Evolutionary conservation across 805 yeast genomes (phyloP).

Genomic region (Cephaloascus fragrans): DNA sequence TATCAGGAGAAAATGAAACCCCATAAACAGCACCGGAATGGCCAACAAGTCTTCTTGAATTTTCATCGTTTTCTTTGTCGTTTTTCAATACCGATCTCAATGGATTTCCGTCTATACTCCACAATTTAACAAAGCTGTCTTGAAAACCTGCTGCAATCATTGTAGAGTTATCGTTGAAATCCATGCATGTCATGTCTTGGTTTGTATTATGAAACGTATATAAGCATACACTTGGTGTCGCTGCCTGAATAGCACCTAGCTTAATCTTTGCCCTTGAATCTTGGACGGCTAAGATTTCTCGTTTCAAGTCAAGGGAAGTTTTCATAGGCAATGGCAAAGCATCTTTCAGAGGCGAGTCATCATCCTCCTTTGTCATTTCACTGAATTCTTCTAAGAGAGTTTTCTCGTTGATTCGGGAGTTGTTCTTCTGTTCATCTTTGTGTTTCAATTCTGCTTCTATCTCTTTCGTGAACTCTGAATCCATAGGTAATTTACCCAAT

Average conservation of each 20-base stretch:
- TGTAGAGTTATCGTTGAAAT: constrained; percentile 81
- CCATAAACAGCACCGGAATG: constrained; percentile 95
- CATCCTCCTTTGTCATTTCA: constrained; percentile 41
- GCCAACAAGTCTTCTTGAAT: constrained; percentile 62
- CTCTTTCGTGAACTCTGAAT: constrained; percentile 76
- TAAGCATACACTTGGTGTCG: constrained; percentile 93
- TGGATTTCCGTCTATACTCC: constrained; percentile 92
- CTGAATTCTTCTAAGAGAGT: constrained; percentile 59
- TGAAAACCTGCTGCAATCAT: constrained; percentile 91
- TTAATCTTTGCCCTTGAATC: constrained; percentile 73
- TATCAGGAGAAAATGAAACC: constrained; percentile 83
- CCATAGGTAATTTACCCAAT: constrained; percentile 79
- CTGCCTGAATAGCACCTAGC: constrained; percentile 61
- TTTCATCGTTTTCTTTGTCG: constrained; percentile 39
- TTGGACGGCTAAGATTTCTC: constrained; percentile 68
- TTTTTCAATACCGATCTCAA: constrained; percentile 49
- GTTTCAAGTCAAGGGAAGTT: constrained; percentile 68
- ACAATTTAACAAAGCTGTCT: constrained; percentile 81
- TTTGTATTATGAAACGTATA: constrained; percentile 95
- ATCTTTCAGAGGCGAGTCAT: constrained; percentile 67
- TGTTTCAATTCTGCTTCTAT: constrained; percentile 74
- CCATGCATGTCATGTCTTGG: constrained; percentile 76
- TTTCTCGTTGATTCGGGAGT: constrained; percentile 16
- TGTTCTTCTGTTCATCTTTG: constrained; percentile 46
- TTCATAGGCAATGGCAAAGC: constrained; percentile 78